A percentile compares a stretch with the other conserved stretches of the same genome.
Conservation (phyloP, 139 green algal genomes). For the Yamagishiella unicocca region DNA sequence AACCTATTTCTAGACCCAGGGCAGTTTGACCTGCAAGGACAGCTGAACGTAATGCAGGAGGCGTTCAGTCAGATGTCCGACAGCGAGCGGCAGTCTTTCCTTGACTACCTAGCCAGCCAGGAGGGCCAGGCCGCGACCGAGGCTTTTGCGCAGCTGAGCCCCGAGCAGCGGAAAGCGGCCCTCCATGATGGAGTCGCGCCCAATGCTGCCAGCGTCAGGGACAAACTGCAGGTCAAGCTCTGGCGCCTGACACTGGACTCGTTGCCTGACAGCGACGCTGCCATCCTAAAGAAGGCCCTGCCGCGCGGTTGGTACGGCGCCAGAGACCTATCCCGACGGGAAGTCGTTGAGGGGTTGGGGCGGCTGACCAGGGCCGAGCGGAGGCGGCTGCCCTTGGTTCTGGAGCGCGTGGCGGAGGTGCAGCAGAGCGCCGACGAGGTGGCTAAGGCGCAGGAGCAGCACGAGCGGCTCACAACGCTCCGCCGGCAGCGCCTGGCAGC, state of each 20-base stretch:
- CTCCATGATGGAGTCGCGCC: not conserved
- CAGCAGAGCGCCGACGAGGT: not conserved
- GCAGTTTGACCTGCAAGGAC: slow-evolving; percentile 3
- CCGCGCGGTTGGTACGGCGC: slow-evolving; percentile 6
- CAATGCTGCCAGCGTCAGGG: too few relatives aligned
- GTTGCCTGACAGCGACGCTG: not conserved
- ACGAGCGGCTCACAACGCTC: not conserved
- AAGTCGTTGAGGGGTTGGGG: not conserved
- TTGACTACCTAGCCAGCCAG: slow-evolving; percentile 14
- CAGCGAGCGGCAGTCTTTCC: not conserved
- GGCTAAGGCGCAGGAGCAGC: not conserved
- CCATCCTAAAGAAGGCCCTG: not conserved
- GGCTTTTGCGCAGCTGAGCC: not conserved
- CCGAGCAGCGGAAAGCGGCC: not conserved
- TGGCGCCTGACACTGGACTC: not conserved
- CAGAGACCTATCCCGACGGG: not conserved
- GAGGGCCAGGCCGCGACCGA: not conserved
- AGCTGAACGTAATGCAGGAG: slow-evolving; percentile 21
- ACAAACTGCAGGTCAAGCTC: not conserved
- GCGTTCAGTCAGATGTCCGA: slow-evolving; percentile 9
- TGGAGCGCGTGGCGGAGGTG: not conserved
- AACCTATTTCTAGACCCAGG: slow-evolving; percentile 12
- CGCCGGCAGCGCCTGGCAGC: not conserved
- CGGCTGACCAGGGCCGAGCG: not conserved
- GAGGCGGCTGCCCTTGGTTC: not conserved